phyloP scores from a whole-genome alignment of 331 rosid species.

The Telfairia occidentalis region DNA sequence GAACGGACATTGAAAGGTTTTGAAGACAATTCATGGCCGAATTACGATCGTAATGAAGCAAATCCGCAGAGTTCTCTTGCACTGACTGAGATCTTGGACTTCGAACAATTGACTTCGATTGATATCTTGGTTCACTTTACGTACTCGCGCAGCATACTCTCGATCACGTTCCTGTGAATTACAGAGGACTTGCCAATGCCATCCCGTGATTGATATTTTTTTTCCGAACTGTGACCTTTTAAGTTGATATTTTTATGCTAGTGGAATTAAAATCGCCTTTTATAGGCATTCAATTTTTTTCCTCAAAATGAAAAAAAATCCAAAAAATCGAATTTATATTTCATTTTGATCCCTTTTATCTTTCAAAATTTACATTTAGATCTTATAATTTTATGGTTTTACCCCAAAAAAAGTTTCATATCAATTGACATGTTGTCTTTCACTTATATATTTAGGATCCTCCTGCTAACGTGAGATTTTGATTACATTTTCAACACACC shows the following conservation, averaged over 20 bases:
- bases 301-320: no score
- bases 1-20: constrained; percentile 36
- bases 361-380: no score
- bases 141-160: neutral
- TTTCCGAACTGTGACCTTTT: neutral
- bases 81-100: neutral
- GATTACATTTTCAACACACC: no score
- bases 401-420: no score
- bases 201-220: neutral
- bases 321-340: no score
- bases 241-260: neutral
- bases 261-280: neutral
- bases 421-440: no score
- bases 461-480: no score
- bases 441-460: no score
- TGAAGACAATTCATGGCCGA: constrained; percentile 55
- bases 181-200: neutral
- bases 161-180: constrained; percentile 4
- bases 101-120: neutral
- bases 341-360: no score
- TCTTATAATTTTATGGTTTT: no score
- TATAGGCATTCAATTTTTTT: neutral
- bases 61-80: neutral
- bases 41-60: neutral
- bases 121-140: neutral